Evolutionary conservation across 306 rosid species (phyloP), one percentile per base, ranked within the genome.

Genomic region (Quercus wislizeni): DNA sequence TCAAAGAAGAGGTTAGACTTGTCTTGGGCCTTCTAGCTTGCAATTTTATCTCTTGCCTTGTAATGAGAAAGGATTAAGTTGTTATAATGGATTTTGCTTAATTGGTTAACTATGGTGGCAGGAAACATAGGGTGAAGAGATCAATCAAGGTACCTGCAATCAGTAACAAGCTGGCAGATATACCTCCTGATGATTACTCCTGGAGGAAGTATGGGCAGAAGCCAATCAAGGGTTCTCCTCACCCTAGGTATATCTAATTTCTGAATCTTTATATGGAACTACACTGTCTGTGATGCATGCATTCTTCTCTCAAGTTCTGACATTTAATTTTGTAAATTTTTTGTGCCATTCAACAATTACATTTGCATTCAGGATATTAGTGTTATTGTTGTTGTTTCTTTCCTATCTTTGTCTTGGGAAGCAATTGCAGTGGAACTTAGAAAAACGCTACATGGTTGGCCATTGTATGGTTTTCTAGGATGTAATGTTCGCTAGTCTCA

Each of bases 151-250:
- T 96, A 69, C 97, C 99, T 75, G 99, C 99, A 49, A 91, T 96
- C 46, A 96, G 99, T 85, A 91, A 89, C 93, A 96, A 96, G 78
- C 97, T 96, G 74, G 98, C 99, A 2, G 99, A 96, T 85, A 96
- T 96, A 30, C 99, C 99, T 71, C 94, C 98, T 5, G 99, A 96
- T 89, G 98, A 96, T 87, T 96, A 88, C 82, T 96, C 99, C 49
- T 96, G 99, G 99, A 92, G 99, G 91, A 96, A 96, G 80, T 96
- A 96, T 3, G 99, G 99, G 75, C 99, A 96, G 89, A 96, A 96
- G 88, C 99, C 99, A 63, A 96, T 96, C 88, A 96, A 96, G 91
- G 99, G 99, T 52, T 96, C 99, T 68, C 99, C 99, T 74, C 99
- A 96, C 67, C 99, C 99, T 64, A 91, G 99, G 99, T 96, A 83